phyloP scores from a whole-genome alignment of 441 rosid genomes.

The Brassica balearica region DNA sequence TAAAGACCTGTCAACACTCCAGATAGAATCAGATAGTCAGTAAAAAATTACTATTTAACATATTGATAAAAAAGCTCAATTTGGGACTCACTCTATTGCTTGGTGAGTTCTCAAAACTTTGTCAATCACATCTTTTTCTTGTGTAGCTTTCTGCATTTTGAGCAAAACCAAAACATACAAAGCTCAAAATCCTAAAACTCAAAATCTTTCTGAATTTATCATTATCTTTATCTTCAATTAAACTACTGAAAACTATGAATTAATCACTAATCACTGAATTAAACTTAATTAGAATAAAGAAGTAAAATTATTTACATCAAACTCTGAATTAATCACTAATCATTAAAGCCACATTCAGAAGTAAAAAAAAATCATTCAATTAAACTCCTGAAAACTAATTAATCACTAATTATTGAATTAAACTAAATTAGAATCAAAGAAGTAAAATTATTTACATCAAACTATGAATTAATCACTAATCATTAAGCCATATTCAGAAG shows the following conservation, averaged over 20 bases:
- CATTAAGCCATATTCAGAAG: too few species aligned
- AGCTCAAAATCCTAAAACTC: neutral
- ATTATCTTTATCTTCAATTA: too few species aligned
- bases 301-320: too few species aligned
- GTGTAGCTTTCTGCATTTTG: constrained; percentile 48
- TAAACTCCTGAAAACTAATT: too few species aligned
- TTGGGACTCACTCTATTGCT: constrained; percentile 79
- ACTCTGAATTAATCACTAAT: neutral
- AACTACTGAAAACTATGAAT: too few species aligned
- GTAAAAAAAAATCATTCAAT: too few species aligned
- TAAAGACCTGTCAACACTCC: too few species aligned
- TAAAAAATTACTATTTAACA: neutral
- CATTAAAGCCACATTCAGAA: too few species aligned
- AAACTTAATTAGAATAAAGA: too few species aligned
- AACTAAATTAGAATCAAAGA: too few species aligned
- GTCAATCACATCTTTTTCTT: constrained; percentile 56
- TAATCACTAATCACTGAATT: too few species aligned
- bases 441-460: neutral
- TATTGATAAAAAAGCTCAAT: neutral
- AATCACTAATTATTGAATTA: too few species aligned
- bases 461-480: neutral
- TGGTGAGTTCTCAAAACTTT: constrained; percentile 76
- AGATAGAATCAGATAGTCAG: neutral
- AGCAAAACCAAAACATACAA: neutral
- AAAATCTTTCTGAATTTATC: constrained; percentile 9